A percentile compares a stretch with the other conserved stretches of the same genome.
Conservation (phyloP, 2,329 filamentous ascomycete species). For the Chaetomiaceae sp. region DNA sequence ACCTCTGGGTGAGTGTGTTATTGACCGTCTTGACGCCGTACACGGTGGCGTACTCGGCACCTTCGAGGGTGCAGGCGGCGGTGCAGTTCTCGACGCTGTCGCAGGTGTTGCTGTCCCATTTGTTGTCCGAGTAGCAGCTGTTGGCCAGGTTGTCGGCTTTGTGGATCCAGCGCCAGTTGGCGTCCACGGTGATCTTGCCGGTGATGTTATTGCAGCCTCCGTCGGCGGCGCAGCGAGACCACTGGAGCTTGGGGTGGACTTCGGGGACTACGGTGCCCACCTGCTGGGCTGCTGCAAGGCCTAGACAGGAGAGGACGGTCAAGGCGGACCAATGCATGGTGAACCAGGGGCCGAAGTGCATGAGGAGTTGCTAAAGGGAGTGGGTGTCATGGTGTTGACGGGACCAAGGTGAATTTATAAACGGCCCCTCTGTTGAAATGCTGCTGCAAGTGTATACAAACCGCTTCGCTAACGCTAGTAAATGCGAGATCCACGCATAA, state of each 20-base stretch:
- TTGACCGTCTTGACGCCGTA: slow-evolving; percentile 46
- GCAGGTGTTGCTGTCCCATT: slow-evolving; percentile 34
- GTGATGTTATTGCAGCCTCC: neutral
- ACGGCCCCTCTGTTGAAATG: too few species aligned
- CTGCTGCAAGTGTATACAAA: too few species aligned
- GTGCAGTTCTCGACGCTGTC: slow-evolving; percentile 38
- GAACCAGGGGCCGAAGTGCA: too few species aligned
- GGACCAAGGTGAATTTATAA: too few species aligned
- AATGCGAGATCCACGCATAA: too few species aligned
- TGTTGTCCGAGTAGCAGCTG: slow-evolving; percentile 48
- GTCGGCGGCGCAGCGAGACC: neutral
- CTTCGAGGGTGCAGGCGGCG: slow-evolving; percentile 43
- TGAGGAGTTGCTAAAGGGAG: too few species aligned
- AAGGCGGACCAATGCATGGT: neutral
- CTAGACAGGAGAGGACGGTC: neutral
- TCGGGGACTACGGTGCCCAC: neutral
- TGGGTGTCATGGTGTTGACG: too few species aligned
- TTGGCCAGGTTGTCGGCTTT: slow-evolving; percentile 32
- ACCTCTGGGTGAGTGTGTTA: slow-evolving; percentile 45
- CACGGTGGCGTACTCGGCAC: slow-evolving; percentile 40
- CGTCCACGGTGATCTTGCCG: slow-evolving; percentile 29
- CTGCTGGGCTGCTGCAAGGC: neutral
- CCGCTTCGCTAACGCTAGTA: too few species aligned
- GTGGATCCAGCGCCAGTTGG: slow-evolving; percentile 54
- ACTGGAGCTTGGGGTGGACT: neutral